A percentile compares a stretch with the other conserved stretches of the same genome.
phyloP scores from a whole-genome alignment of 1,139 yeast genomes.

The Suhomyces ambrosiae region DNA sequence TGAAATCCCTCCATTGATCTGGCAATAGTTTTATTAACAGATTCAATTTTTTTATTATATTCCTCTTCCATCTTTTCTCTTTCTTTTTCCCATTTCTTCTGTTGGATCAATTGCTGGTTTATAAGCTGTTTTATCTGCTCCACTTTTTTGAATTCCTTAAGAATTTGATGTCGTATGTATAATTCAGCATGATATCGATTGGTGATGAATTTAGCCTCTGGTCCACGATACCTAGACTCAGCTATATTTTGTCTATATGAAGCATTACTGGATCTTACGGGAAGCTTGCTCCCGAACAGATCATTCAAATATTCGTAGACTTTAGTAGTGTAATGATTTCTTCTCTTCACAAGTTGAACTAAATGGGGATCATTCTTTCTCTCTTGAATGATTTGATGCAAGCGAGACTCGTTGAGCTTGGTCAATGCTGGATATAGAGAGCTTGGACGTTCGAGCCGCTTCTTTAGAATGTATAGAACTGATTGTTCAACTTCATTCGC shows the following conservation, averaged over 20 bases:
- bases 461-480: slow-evolving; percentile 14
- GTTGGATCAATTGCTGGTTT: slow-evolving; percentile 21
- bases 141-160: slow-evolving; percentile 4
- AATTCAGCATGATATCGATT: slow-evolving; percentile 25
- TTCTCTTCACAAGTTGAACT: slow-evolving; percentile 15
- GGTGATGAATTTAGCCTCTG: slow-evolving; percentile 23
- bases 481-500: slow-evolving; percentile 15
- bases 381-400: slow-evolving; percentile 7
- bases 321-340: slow-evolving; percentile 19
- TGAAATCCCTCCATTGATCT: slow-evolving; percentile 19
- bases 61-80: slow-evolving; percentile 18
- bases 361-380: slow-evolving; percentile 15
- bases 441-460: slow-evolving; percentile 10
- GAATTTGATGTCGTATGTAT: slow-evolving; percentile 17
- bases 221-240: slow-evolving; percentile 3
- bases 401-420: slow-evolving; percentile 9
- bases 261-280: too few species aligned
- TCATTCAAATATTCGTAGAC: slow-evolving; percentile 17
- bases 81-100: slow-evolving; percentile 19
- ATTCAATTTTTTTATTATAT: slow-evolving; percentile 11
- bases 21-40: slow-evolving; percentile 8
- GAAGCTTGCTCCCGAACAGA: slow-evolving; percentile 5
- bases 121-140: slow-evolving; percentile 13
- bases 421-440: slow-evolving; percentile 10
- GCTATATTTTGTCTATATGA: too few species aligned